phyloP scores from a whole-genome alignment of 2,329 filamentous ascomycete genomes.

The Cryoendolithus antarcticus region DNA sequence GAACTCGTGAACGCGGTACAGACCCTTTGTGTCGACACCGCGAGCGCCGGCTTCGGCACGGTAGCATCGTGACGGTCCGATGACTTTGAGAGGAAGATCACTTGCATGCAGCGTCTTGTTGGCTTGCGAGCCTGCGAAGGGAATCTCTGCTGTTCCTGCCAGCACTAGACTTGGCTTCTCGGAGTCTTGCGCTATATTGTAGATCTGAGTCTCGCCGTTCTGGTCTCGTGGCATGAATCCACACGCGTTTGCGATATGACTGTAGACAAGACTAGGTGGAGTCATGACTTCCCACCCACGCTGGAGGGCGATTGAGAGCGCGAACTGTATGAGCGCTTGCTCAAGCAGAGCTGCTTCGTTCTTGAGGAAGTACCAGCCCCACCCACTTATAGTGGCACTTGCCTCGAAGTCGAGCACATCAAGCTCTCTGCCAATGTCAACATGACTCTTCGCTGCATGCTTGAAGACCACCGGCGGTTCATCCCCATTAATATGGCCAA shows the following conservation, averaged over 20 bases:
- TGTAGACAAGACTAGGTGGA: constrained; percentile 84
- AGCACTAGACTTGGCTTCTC: constrained; percentile 59
- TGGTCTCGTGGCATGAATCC: constrained; percentile 90
- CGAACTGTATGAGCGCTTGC: constrained; percentile 81
- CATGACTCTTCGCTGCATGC: constrained; percentile 26
- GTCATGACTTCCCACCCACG: constrained; percentile 70
- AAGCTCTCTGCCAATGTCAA: constrained; percentile 76
- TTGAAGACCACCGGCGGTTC: background rate
- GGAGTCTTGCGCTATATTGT: constrained; percentile 50
- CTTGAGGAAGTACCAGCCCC: constrained; percentile 97
- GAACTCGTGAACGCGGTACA: constrained; percentile 97
- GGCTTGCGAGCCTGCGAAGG: constrained; percentile 81
- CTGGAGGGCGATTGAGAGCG: constrained; percentile 58
- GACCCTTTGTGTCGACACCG: constrained; percentile 79
- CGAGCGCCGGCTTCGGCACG: constrained; percentile 86
- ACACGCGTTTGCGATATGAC: constrained; percentile 78
- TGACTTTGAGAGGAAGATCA: constrained; percentile 63
- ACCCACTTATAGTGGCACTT: constrained; percentile 69
- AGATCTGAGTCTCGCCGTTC: constrained; percentile 85
- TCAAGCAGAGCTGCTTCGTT: constrained; percentile 88
- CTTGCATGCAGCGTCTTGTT: constrained; percentile 52
- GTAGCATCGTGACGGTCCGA: constrained; percentile 85
- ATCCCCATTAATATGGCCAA: constrained; percentile 69
- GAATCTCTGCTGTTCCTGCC: constrained; percentile 86
- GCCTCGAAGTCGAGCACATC: constrained; percentile 80